A percentile compares a stretch with the other conserved stretches of the same genome.
phyloP scores from a whole-genome alignment of 768 basidiomycete genomes.

The Suillus luteus region DNA sequence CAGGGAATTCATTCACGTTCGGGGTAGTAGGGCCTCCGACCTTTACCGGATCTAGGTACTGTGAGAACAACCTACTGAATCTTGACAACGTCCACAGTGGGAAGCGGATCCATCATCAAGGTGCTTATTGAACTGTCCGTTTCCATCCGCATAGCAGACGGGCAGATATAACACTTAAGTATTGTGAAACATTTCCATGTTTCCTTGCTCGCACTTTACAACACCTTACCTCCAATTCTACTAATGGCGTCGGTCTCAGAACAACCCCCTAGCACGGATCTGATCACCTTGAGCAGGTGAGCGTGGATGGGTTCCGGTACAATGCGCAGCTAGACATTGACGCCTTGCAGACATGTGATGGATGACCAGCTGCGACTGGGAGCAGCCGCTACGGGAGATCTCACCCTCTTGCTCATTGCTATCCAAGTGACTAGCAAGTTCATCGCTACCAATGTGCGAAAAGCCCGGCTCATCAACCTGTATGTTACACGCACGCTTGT shows the following conservation, averaged over 20 bases:
- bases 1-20: slow-evolving; percentile 9
- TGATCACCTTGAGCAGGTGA: slow-evolving; percentile 92
- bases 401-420: slow-evolving; percentile 91
- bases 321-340: slow-evolving; percentile 12
- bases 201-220: slow-evolving; percentile 8
- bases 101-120: slow-evolving; percentile 1
- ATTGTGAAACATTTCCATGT: slow-evolving; percentile 12
- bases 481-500: slow-evolving; percentile 41
- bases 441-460: slow-evolving; percentile 97
- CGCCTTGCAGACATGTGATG: slow-evolving; percentile 72
- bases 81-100: not conserved
- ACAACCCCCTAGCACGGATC: slow-evolving; percentile 77
- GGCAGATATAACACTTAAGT: slow-evolving; percentile 2
- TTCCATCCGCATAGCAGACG: slow-evolving; percentile 19
- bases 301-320: slow-evolving; percentile 21
- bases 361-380: slow-evolving; percentile 84
- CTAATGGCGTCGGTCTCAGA: slow-evolving; percentile 41
- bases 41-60: slow-evolving; percentile 22
- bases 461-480: slow-evolving; percentile 97
- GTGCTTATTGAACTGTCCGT: slow-evolving; percentile 18
- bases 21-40: slow-evolving; percentile 9
- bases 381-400: slow-evolving; percentile 83
- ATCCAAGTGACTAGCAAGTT: slow-evolving; percentile 97
- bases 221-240: slow-evolving; percentile 21
- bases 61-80: slow-evolving; percentile 25